Evolutionary conservation across 371 early-diverging fungal genomes (phyloP), one percentile per base, ranked within the genome.

Genomic region (Batkoa obscura): DNA sequence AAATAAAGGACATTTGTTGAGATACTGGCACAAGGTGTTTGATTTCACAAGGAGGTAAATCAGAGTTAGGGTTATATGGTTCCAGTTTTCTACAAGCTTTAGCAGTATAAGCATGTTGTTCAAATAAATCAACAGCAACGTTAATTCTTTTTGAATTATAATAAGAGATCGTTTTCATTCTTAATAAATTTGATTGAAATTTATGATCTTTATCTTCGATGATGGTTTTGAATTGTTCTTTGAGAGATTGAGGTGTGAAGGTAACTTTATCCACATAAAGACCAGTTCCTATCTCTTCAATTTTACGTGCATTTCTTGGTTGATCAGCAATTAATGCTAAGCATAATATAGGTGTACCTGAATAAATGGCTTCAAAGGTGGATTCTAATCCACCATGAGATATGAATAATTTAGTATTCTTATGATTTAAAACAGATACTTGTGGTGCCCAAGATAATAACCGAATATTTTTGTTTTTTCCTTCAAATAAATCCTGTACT

Each of bases 361-460:
- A 35, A 8, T 38, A 6, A 10, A 58, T 34, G 3, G 43, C 32
- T 58, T 58, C 58, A 23, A 41, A 43, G 2, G 46, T 50, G 3
- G 43, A 43, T 5, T 43, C 58, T 1, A 58, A 6, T 23, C 58
- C 58, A 35, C 58, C 48, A 37, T 58, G 58, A 35, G 52, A 43
- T 10, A 58, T 43, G 32, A 58, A 58, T 3, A 46, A 3, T 30
- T 52, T 50, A 2, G 52, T 51, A 30, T 30, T 17, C 3, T 42
- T 33, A 43, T 58, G 58, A 15, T 52, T 43, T 30, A 58, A 34
- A 12, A 58, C 41, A 9, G 45, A 43, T 2, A 33, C 50, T 36
- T 58, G 58, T 1, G 58, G 58, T 10, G 58, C 58, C 43, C 52
- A 37, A 4, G 39, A 41, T 1, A 57, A 30, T 15, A 57, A 17